Base-by-base conservation (phyloP, 352 stramenopile genomes). In the Globisporangium perplexum region DNA sequence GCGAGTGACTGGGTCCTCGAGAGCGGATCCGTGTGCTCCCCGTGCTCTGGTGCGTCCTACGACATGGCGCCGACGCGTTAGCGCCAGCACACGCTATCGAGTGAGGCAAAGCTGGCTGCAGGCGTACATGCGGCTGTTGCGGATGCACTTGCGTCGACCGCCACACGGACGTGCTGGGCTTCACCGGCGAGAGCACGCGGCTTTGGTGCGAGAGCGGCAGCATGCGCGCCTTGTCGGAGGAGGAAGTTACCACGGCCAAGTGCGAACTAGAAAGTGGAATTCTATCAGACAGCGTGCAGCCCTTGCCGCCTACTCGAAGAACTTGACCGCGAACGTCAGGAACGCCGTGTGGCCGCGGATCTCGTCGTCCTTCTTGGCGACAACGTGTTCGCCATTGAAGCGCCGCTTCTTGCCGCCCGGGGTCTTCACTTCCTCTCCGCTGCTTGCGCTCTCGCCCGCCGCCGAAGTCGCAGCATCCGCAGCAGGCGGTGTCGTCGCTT, bases 341-440 rank as follows among this genome's bases (percentile, higher is more conserved):
- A 92, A 94, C 22, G 84, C 84, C 31, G 84, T 94, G 69, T 94
- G 84, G 46, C 84, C 84, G 26, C 84, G 79, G 58, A 94, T 94
- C 59, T 93, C 84, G 41, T 83, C 72, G 65, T 91, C 82, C 47
- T 89, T 89, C 67, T 90, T 89, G n/a, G 83, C 83, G 47, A 93
- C 68, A 36, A 88, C 65, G 63, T 83, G 68, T 22, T 78, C 76
- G 59, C 79, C 79, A 12, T 77, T 74, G 22, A 77, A 69, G 53
- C 71, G 72, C 53, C 77, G 79, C 66, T 85, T 86, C 51, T 77
- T 73, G 47, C 57, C 60, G 10, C 45, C 61, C 17, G 63, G 43
- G 0, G 28, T 22, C 26, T 30, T 28, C 14, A 41, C 50, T 47
- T 77, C 62, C 17, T 65, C 64, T 20, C 63, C 43, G 7, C 62